Base-by-base conservation (phyloP, 495 filamentous ascomycete genomes). In the Trichoderma virens region DNA sequence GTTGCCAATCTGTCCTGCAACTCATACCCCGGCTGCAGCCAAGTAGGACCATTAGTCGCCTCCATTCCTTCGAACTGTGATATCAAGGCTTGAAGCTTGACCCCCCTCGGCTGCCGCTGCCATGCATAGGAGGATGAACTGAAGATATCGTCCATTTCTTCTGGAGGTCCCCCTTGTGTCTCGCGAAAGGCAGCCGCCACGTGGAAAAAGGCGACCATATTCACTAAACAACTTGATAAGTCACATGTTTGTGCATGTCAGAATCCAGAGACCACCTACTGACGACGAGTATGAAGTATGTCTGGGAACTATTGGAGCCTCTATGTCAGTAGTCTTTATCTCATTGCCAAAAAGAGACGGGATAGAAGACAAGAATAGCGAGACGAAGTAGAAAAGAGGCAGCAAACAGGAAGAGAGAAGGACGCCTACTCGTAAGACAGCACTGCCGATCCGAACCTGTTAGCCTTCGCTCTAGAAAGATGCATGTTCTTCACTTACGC, bases 111-210 rank as follows among this genome's bases (percentile, higher is more conserved):
- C 16, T 70, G 70, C 16, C 69, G 64, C 68, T 73, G 76, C 83
- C 82, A 84, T 28, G 80, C 79, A 5, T 77, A 77, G 32, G 72
- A 73, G 1, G 81, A 78, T 4, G 83, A 80, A 41, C 78, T 78
- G 67, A 86, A 86, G 18, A 85, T 80, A 35, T 80, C 78, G 65
- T 86, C 82, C 70, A 86, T 78, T 68, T 89, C 86, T 72, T 90
- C 87, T 5, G 93, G 83, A 8, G 89, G 90, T 27, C 82, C 82
- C 64, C 91, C 89, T 73, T 90, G 91, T 0, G 90, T 92, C 76
- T 92, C 90, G 8, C 88, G 89, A 0, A 91, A 82, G 72, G 81
- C n/a, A n/a, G n/a, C n/a, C n/a, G n/a, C n/a, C n/a, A 92, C 89
- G 76, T 90, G 82, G 30, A 88, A 66, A 25, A 88, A 81, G 5